Evolutionary conservation across 2,329 filamentous ascomycete species (phyloP), one percentile per base, ranked within the genome.

Genomic region (Phoma sp.): DNA sequence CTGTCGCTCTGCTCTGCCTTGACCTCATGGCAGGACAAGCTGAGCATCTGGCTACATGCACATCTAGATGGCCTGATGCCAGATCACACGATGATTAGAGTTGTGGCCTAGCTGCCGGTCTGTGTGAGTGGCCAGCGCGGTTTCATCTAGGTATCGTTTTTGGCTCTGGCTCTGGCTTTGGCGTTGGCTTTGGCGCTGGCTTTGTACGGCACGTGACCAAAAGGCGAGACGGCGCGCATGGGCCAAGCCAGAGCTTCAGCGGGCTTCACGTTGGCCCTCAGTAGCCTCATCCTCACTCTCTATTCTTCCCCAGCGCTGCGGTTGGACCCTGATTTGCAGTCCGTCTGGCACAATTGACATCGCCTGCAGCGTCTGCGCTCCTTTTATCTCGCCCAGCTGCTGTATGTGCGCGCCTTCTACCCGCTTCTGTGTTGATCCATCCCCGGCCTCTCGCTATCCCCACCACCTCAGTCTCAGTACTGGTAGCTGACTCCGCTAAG

Each of bases 241-340:
- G 22, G 22, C 22, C 48, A 47, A 55, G 50, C 57, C 56, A 35
- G 33, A 48, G 39, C 51, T 55, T 50, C 45, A 31, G 51, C 45
- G 60, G 49, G 49, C 54, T 61, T 60, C 58, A 63, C 63, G 55
- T 51, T 43, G 55, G 48, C 55, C 40, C 43, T 57, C 58, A 25
- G 66, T 61, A 68, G 66, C 70, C 73, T 72, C 67, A 65, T 45
- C 70, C 73, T 73, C 67, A 62, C 64, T 69, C 65, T 67, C 68
- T 75, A 75, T 75, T 75, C 68, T 75, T 75, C 65, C 52, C 57
- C 63, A 58, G 64, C 69, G 59, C 67, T 62, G 60, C 64, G 60
- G 52, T 68, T 66, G 66, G 68, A 61, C 58, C 62, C 55, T 57
- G 59, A 35, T 55, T 39, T 31, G n/a, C 39, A 52, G 32, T 36